phyloP scores from a whole-genome alignment of 495 filamentous ascomycete genomes.

The Xylaria longipes region DNA sequence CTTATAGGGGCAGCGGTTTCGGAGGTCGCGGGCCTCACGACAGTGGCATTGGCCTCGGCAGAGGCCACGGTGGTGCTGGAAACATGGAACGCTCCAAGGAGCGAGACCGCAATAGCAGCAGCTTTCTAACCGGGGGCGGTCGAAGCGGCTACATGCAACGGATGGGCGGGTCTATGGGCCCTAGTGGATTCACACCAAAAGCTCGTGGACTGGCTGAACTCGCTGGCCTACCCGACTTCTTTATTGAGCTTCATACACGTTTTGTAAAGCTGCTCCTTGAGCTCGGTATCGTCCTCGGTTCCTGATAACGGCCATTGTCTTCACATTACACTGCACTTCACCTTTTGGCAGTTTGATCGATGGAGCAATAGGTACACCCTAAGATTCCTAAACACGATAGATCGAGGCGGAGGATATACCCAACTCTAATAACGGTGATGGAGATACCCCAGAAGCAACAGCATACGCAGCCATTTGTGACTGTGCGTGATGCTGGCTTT shows the following conservation, averaged over 20 bases:
- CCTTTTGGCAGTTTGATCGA: neutral
- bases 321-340: neutral
- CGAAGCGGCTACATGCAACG: conserved; percentile 47
- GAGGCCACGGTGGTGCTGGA: conserved; percentile 32
- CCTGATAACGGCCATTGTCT: conserved; percentile 33
- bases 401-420: conserved; percentile 29
- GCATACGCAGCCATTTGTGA: neutral
- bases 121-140: conserved; percentile 52
- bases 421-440: neutral
- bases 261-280: conserved; percentile 79
- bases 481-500: neutral
- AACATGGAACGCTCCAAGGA: conserved; percentile 23
- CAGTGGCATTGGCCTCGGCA: conserved; percentile 24
- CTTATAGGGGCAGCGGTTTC: conserved; percentile 42
- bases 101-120: conserved; percentile 43
- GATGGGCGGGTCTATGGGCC: conserved; percentile 46
- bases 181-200: conserved; percentile 59
- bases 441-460: conserved; percentile 11
- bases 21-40: conserved; percentile 22
- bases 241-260: conserved; percentile 80
- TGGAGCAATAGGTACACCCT: neutral
- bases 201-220: conserved; percentile 84
- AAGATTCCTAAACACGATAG: neutral
- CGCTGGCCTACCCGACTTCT: conserved; percentile 84
- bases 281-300: conserved; percentile 59